Percentiles rank a stretch among this genome's conserved stretches.
phyloP scores from a whole-genome alignment of 73 alveolate genomes.

The Effrenium voratum region DNA sequence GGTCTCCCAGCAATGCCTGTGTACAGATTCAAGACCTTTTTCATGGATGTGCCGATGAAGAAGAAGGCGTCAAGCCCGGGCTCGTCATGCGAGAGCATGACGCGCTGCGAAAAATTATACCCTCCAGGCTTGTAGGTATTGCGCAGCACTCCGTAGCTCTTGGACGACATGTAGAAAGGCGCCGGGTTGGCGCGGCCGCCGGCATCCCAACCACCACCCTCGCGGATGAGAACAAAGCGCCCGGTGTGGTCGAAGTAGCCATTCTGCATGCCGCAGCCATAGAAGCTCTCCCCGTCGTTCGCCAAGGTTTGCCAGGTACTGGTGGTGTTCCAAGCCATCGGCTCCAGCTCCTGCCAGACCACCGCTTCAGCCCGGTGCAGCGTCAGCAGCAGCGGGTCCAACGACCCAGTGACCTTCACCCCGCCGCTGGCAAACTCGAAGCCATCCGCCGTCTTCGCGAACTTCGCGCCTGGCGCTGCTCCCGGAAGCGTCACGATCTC shows the following conservation, averaged over 20 bases:
- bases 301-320: conserved; percentile 11
- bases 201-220: conserved; percentile 67
- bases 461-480: neutral
- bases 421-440: neutral
- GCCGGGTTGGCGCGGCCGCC: conserved; percentile 57
- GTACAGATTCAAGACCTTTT: conserved; percentile 35
- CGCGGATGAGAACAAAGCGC: conserved; percentile 38
- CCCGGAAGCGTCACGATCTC: conserved; percentile 36
- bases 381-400: conserved; percentile 16
- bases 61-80: conserved; percentile 28
- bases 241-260: conserved; percentile 58
- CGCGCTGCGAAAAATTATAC: conserved; percentile 11
- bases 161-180: conserved; percentile 33
- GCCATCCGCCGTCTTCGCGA: neutral
- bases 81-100: neutral
- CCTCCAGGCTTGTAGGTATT: conserved; percentile 54
- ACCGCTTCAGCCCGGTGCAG: conserved; percentile 15
- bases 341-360: conserved; percentile 7
- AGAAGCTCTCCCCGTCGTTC: conserved; percentile 14
- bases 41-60: conserved; percentile 29
- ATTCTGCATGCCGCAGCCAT: conserved; percentile 52
- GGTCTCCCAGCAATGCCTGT: conserved; percentile 82
- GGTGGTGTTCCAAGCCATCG: conserved; percentile 10
- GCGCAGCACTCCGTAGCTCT: conserved; percentile 12
- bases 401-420: neutral